Evolutionary conservation across 2,329 filamentous ascomycete species (phyloP).

Genomic region (Pestalotiopsis fici): DNA sequence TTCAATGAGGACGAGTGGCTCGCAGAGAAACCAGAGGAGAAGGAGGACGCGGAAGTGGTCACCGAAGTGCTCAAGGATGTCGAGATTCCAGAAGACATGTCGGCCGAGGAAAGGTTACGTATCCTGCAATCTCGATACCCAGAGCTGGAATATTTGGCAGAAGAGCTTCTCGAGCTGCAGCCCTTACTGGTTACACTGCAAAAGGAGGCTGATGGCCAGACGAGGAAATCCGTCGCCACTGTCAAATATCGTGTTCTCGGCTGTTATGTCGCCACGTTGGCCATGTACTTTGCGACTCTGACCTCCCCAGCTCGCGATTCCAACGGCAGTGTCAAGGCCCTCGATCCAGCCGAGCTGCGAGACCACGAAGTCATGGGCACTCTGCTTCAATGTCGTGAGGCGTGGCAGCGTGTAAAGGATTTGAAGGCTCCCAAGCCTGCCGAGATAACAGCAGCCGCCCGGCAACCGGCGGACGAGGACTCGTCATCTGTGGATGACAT

Average conservation of each 20-base stretch:
- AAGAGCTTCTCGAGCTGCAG: constrained; percentile 77
- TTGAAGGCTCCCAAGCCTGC: constrained; percentile 51
- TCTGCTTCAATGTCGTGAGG: constrained; percentile 74
- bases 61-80: constrained; percentile 85
- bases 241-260: constrained; percentile 80
- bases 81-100: constrained; percentile 80
- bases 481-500: constrained; percentile 34
- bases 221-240: constrained; percentile 56
- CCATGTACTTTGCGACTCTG: constrained; percentile 94
- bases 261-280: constrained; percentile 82
- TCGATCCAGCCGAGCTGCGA: constrained; percentile 77
- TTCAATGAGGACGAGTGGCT: constrained; percentile 91
- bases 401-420: constrained; percentile 76
- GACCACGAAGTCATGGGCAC: constrained; percentile 91
- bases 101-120: constrained; percentile 70
- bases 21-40: constrained; percentile 53
- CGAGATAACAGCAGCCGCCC: constrained; percentile 15
- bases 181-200: constrained; percentile 62
- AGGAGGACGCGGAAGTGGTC: constrained; percentile 56
- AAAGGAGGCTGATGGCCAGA: constrained; percentile 54
- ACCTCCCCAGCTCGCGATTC: constrained; percentile 72
- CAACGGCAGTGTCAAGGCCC: constrained; percentile 53
- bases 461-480: constrained; percentile 26
- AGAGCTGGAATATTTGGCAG: constrained; percentile 84
- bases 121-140: constrained; percentile 83